These are phyloP conservation scores for Pulveroboletus ravenelii DNA, from an alignment of 768 basidiomycete species.

Conservation along the genomic window DNA sequence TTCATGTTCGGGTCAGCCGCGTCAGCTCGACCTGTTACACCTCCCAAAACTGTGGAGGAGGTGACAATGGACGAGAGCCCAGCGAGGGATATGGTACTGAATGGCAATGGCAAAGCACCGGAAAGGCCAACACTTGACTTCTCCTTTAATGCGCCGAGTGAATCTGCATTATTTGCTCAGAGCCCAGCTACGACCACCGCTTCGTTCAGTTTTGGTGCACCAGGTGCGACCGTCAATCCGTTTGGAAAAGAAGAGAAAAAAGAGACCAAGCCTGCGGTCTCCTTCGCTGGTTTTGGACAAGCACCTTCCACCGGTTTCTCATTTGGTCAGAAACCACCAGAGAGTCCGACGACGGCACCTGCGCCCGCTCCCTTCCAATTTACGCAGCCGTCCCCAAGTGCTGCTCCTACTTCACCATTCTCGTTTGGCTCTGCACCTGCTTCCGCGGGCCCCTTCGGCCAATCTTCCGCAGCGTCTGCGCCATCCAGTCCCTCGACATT, in stretches of 20 bases:
- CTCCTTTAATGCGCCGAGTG: conserved; percentile 40
- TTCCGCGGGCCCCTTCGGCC: conserved; percentile 39
- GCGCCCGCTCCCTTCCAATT: conserved; percentile 47
- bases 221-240: conserved; percentile 35
- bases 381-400: conserved; percentile 34
- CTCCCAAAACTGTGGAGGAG: conserved; percentile 63
- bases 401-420: conserved; percentile 39
- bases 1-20: conserved; percentile 50
- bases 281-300: conserved; percentile 48
- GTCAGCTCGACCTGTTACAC: conserved; percentile 51
- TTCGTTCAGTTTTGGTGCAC: conserved; percentile 32
- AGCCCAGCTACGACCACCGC: conserved; percentile 30
- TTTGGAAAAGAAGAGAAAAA: conserved; percentile 49
- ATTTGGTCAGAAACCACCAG: conserved; percentile 42
- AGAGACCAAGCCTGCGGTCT: conserved; percentile 38
- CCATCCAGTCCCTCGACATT: conserved; percentile 59
- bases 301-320: conserved; percentile 38
- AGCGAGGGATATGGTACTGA: conserved; percentile 52
- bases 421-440: conserved; percentile 40
- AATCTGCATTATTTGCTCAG: conserved; percentile 34
- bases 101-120: conserved; percentile 33
- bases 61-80: conserved; percentile 83
- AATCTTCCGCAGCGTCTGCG: conserved; percentile 40
- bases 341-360: conserved; percentile 37
- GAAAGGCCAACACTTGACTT: conserved; percentile 44